These are phyloP conservation scores for Chaetomiaceae sp. DNA, from an alignment of 2,329 filamentous ascomycete species.

Conservation along the genomic window DNA sequence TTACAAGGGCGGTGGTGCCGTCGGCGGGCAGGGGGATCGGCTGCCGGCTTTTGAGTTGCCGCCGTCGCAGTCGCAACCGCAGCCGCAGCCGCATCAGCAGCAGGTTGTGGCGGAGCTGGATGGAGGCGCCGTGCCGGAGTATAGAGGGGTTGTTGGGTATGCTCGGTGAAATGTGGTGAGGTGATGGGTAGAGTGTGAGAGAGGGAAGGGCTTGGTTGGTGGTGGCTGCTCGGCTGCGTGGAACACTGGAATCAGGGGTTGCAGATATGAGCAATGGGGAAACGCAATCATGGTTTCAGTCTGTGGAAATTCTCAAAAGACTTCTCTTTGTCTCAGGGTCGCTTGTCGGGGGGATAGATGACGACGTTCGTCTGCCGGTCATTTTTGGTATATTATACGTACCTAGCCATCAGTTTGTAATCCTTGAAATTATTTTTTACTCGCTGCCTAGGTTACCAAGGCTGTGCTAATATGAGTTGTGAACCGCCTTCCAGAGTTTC, in stretches of 20 bases:
- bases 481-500: not conserved
- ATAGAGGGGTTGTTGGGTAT: conserved; percentile 8
- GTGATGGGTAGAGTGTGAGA: too few species aligned
- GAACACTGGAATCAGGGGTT: too few species aligned
- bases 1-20: not conserved
- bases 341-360: too few species aligned
- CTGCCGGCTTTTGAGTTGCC: not conserved
- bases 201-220: not conserved
- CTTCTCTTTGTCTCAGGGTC: too few species aligned
- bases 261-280: too few species aligned
- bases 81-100: not conserved
- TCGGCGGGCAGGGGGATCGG: not conserved
- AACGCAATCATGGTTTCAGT: too few species aligned
- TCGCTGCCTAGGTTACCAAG: too few species aligned
- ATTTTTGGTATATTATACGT: not conserved
- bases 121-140: not conserved
- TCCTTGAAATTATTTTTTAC: too few species aligned
- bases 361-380: not conserved
- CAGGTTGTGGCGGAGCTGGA: conserved; percentile 3
- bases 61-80: too few species aligned
- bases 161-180: not conserved
- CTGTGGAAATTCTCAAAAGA: too few species aligned
- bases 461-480: not conserved
- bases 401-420: too few species aligned
- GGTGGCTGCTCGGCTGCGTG: too few species aligned